Evolutionary conservation across 176 grass and related monocot species (phyloP), one percentile per base, ranked within the genome.

Genomic region (Avena eriantha): DNA sequence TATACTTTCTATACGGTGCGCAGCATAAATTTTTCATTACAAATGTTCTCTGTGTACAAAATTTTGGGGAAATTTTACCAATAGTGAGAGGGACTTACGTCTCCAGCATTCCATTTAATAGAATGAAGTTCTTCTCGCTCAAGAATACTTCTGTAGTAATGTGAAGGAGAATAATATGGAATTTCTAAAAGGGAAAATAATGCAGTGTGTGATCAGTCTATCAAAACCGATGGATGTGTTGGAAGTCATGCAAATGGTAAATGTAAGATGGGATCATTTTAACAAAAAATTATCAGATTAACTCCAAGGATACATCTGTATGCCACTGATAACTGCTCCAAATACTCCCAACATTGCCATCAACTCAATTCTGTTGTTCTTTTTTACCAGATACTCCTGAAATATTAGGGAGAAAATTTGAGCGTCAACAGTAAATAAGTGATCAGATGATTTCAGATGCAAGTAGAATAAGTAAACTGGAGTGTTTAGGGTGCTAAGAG

Each of bases 311-410:
- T 98, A 98, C 96, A 98, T 92, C 65, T 98, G 86, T 87, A 88
- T 82, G 18, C 73, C 86, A 69, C 93, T 95, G 64, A 95, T 16
- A 69, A 95, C 36, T 16, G 87, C 86, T 22, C 96, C 96, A 80
- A 95, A 98, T 82, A 91, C 22, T 29, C 96, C 96, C 18, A 98
- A 74, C 92, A 98, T 94, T 16, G 92, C 90, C 75, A 98, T 93
- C 81, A 95, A 73, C 73, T 95, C 93, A 68, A 95, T 49, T 81
- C 84, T 86, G 76, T 89, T 87, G 9, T 83, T 88, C 26, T 87
- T 89, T 79, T 95, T 98, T 22, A 98, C 87, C 23, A 91, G 81
- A 48, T 69, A 92, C 64, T 98, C 96, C 93, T 98, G 79, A 78
- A 87, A 80, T 79, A 72, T 85, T 39, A 41, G 21, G 65, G 34